Evolutionary conservation across 805 yeast species (phyloP), one percentile per base, ranked within the genome.

Genomic region (Wickerhamiella kurtzmanii): DNA sequence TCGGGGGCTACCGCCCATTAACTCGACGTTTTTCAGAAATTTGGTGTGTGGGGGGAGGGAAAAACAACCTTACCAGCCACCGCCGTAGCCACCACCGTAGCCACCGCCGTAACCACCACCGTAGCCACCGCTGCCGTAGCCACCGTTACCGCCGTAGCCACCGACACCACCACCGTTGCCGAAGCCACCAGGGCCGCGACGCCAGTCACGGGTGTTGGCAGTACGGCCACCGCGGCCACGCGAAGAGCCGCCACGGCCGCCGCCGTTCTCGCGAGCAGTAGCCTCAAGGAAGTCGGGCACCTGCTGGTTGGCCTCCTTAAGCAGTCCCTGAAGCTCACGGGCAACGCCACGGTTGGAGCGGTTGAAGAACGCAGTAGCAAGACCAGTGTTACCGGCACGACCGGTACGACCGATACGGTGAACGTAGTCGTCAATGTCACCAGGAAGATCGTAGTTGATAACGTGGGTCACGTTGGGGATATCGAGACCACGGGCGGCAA

Each of bases 401-500:
- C 98, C 99, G 63, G 99, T 92, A 80, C 98, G 89, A 78, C 98
- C 98, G 65, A 92, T 92, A 74, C 98, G 84, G 74, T 92, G 98
- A 50, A 92, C 98, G 65, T 92, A 92, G 70, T 92, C 98, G 68
- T 92, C 98, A 62, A 92, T 83, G 68, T 92, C 97, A 64, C 82
- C 73, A 66, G 98, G 98, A 66, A 92, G 75, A 66, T 92, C 98
- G 67, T 82, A 92, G 77, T 92, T 92, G 70, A 92, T 82, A 63
- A 92, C 98, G 65, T 89, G 97, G 43, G 94, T 82, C 59, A 92
- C 98, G 66, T 92, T 92, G 66, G 98, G 97, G 75, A 92, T 92
- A 77, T 92, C 98, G 69, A 92, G 79, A 75, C 98, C 98, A 81
- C 98, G 86, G 50, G 97, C 97, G 57, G 98, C 98, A 59, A 92